Base-by-base conservation (phyloP, 2,329 filamentous ascomycete genomes). In the Exophiala aquamarina region DNA sequence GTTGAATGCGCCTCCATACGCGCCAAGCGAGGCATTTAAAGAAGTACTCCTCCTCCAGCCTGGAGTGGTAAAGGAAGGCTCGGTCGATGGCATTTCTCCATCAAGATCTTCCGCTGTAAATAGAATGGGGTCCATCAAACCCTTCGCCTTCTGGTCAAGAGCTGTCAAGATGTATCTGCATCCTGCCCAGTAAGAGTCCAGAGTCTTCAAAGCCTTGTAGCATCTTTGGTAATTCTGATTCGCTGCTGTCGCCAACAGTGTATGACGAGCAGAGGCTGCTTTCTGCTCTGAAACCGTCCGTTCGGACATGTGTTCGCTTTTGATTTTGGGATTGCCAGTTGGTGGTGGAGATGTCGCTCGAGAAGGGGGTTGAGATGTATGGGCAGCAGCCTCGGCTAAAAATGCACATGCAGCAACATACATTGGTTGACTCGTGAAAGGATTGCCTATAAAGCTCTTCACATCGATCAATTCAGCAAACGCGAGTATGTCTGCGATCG, bases 371-470 rank as follows among this genome's bases (percentile, higher is more conserved):
- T 83, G 76, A 3, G 77, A 81, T 0, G 85, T 85, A 17, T 84
- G 83, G 52, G 85, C 79, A 3, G 82, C 83, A 3, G 87, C 89
- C 63, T 95, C 89, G 70, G 89, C 89, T 13, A 95, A 71, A 58
- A 95, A 95, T 0, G 89, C 89, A 61, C 89, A 94, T 1, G 89
- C 89, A 1, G 89, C 89, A 50, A 95, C 92, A 59, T 94, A 95
- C 61, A 94, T 94, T 0, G 89, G 89, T 65, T 95, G 89, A 38
- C 86, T 89, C 0, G 88, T 93, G 56, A 95, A 95, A 0, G 89
- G 89, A 50, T 93, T 95, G 1, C 89, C 88, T 26, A 91, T 84
- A 46, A 91, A 89, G 58, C 89, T 91, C 64, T 88, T 90, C 0
- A 87, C 83, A 63, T 94, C 88, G 41, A 93, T 88, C 8, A 94